phyloP scores from a whole-genome alignment of 768 basidiomycete species.

The Neoboletus brunneissimus region DNA sequence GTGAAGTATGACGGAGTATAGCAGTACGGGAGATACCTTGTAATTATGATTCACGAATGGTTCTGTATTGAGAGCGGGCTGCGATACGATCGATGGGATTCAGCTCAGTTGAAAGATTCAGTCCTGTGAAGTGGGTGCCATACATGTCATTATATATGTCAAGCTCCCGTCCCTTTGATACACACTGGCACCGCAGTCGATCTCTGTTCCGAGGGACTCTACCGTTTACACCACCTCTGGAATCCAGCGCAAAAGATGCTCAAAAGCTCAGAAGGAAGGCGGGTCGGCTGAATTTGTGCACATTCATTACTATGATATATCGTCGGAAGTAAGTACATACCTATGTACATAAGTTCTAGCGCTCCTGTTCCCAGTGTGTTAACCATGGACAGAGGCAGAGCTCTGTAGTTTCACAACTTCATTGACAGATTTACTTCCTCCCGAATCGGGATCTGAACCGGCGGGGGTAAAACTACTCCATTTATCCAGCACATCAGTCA shows the following conservation, averaged over 20 bases:
- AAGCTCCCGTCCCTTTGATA: no score
- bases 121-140: background rate
- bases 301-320: background rate
- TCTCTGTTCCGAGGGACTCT: no score
- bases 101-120: background rate
- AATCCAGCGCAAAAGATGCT: no score
- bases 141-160: no score
- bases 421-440: background rate
- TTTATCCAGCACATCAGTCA: background rate
- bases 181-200: no score
- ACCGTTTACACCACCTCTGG: no score
- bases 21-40: background rate
- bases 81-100: background rate
- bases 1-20: background rate
- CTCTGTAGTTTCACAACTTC: background rate
- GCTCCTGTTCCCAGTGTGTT: background rate
- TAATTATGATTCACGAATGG: background rate
- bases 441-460: background rate
- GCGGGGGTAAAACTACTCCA: background rate
- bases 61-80: background rate
- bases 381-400: background rate
- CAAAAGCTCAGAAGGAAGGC: no score
- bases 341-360: background rate
- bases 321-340: background rate
- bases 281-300: background rate